Conservation (phyloP, 2,329 filamentous ascomycete species). For the Colletotrichum truncatum region DNA sequence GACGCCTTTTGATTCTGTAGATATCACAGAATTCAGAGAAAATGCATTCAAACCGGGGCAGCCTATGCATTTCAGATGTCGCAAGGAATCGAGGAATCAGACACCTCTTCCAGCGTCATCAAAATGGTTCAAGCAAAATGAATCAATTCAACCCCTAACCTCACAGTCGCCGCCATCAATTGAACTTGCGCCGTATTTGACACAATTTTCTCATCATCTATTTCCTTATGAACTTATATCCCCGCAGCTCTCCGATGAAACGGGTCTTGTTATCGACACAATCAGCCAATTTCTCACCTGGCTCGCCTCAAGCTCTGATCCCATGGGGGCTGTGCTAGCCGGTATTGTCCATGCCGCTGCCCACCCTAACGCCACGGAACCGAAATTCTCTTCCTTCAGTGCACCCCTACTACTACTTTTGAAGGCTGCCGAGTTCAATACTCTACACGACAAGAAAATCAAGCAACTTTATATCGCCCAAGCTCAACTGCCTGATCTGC, state of each 20-base stretch:
- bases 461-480: slow-evolving; percentile 85
- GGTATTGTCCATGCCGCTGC: slow-evolving; percentile 41
- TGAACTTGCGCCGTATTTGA: slow-evolving; percentile 30
- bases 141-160: not conserved
- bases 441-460: slow-evolving; percentile 25
- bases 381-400: slow-evolving; percentile 64
- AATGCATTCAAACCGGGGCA: slow-evolving; percentile 4
- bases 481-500: slow-evolving; percentile 75
- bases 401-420: slow-evolving; percentile 73
- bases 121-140: slow-evolving; percentile 38
- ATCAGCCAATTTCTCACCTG: slow-evolving; percentile 25
- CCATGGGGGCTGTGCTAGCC: slow-evolving; percentile 41
- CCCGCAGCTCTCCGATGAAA: slow-evolving; percentile 33
- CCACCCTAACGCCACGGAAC: slow-evolving; percentile 28
- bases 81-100: slow-evolving; percentile 31
- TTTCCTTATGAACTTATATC: slow-evolving; percentile 40
- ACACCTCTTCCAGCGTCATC: slow-evolving; percentile 33
- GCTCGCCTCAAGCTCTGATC: slow-evolving; percentile 30
- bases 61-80: slow-evolving; percentile 33
- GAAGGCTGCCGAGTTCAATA: slow-evolving; percentile 61
- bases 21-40: slow-evolving; percentile 14
- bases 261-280: not conserved
- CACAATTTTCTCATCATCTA: slow-evolving; percentile 29
- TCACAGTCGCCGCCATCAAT: not conserved
- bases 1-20: slow-evolving; percentile 4